Conservation (phyloP, 2,329 filamentous ascomycete species). For the Claviceps spartinae region DNA sequence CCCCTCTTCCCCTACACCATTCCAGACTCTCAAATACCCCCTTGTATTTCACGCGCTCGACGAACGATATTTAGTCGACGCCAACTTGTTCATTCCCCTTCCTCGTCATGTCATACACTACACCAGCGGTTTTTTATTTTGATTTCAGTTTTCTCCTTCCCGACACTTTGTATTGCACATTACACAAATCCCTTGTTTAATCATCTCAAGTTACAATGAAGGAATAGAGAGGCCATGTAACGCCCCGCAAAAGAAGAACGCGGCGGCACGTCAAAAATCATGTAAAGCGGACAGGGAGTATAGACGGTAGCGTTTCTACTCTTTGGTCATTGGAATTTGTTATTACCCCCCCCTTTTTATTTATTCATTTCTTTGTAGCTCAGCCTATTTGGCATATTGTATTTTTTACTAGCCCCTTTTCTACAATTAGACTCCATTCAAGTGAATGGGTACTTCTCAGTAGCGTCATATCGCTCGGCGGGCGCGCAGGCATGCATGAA, state of each 20-base stretch:
- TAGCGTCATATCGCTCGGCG: conserved; percentile 1
- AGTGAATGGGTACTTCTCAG: conserved; percentile 17
- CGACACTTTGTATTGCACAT: conserved; percentile 3
- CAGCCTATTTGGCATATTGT: no score
- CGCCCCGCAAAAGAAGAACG: conserved; percentile 19
- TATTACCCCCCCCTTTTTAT: conserved; percentile 11
- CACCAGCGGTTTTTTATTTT: neutral
- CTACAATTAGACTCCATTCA: conserved; percentile 16
- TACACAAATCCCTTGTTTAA: conserved; percentile 12
- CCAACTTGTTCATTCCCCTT: neutral
- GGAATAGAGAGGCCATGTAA: conserved; percentile 30
- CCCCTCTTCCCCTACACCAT: conserved; percentile 18
- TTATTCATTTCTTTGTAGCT: conserved; percentile 8
- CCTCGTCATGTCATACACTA: conserved; percentile 2
- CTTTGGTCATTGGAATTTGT: conserved; percentile 9
- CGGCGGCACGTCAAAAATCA: conserved; percentile 26
- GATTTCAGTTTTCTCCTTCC: neutral
- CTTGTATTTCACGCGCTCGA: neutral
- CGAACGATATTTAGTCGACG: neutral
- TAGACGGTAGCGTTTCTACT: conserved; percentile 18
- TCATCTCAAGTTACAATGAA: conserved; percentile 17
- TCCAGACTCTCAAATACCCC: conserved; percentile 26
- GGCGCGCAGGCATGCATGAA: neutral
- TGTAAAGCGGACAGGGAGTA: conserved; percentile 29
- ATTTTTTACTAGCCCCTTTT: neutral